These are phyloP conservation scores for Amniculicola lignicola DNA, from an alignment of 495 filamentous ascomycete species.

Conservation along the genomic window DNA sequence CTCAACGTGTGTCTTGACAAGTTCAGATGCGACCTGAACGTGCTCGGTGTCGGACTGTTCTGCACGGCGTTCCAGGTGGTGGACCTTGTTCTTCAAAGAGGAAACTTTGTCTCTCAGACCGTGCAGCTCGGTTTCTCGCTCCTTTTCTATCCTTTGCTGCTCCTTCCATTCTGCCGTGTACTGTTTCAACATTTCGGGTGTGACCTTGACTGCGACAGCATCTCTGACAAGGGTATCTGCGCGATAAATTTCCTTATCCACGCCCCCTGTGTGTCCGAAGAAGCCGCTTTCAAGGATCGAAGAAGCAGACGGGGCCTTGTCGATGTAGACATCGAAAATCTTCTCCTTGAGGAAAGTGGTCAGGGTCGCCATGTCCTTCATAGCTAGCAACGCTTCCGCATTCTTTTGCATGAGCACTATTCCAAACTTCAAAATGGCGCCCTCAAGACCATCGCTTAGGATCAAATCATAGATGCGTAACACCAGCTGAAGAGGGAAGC, in stretches of 20 bases:
- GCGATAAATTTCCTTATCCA: slow-evolving; percentile 93
- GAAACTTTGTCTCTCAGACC: slow-evolving; percentile 61
- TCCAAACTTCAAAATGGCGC: slow-evolving; percentile 86
- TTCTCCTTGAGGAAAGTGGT: slow-evolving; percentile 89
- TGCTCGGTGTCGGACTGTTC: slow-evolving; percentile 92
- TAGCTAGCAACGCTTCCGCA: slow-evolving; percentile 66
- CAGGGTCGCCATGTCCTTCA: slow-evolving; percentile 85
- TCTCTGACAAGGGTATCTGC: slow-evolving; percentile 92
- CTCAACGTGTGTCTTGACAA: slow-evolving; percentile 87
- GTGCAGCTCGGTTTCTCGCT: slow-evolving; percentile 81
- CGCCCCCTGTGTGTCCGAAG: slow-evolving; percentile 82
- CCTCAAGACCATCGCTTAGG: slow-evolving; percentile 88
- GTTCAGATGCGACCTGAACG: slow-evolving; percentile 82
- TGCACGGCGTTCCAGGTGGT: slow-evolving; percentile 78
- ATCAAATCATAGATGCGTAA: slow-evolving; percentile 96
- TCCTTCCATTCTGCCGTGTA: slow-evolving; percentile 94
- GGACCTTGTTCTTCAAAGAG: slow-evolving; percentile 65
- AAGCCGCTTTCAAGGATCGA: slow-evolving; percentile 95
- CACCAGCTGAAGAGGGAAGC: slow-evolving; percentile 94
- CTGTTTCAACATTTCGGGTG: slow-evolving; percentile 68
- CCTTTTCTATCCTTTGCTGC: slow-evolving; percentile 69
- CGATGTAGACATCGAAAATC: slow-evolving; percentile 94
- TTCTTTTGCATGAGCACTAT: slow-evolving; percentile 96
- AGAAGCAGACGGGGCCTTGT: slow-evolving; percentile 78
- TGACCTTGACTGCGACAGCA: slow-evolving; percentile 85